Conservation (phyloP, 2,329 filamentous ascomycete species). For the Zymoseptoria brevis region DNA sequence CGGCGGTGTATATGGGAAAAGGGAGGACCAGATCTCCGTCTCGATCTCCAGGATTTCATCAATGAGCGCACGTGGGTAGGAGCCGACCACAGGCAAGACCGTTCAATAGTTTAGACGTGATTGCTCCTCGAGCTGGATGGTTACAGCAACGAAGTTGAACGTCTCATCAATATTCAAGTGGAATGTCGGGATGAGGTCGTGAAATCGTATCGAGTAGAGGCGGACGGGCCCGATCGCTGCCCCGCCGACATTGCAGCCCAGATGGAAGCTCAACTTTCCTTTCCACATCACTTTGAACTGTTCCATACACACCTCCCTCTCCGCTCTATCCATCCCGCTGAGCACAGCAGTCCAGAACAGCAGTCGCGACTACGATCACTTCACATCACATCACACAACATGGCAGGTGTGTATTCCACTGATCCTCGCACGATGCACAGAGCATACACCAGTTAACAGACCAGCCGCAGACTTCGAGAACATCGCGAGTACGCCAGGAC, state of each 20-base stretch:
- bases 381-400: constrained; percentile 6
- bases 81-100: neutral
- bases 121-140: neutral
- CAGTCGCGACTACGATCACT: neutral
- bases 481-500: constrained; percentile 24
- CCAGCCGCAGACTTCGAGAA: constrained; percentile 24
- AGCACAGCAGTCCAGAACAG: neutral
- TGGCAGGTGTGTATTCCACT: constrained; percentile 16
- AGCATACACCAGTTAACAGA: neutral
- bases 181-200: neutral
- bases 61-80: neutral
- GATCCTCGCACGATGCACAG: neutral
- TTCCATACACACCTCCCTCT: neutral
- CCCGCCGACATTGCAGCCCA: neutral
- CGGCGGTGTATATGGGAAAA: neutral
- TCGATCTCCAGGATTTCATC: neutral
- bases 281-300: neutral
- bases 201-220: neutral
- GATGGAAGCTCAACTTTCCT: neutral
- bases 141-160: neutral
- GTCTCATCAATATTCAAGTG: neutral
- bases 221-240: neutral
- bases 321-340: neutral
- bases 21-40: neutral
- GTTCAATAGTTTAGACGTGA: neutral